phyloP scores from a whole-genome alignment of 345 rosid genomes.

The Brassica cretica region DNA sequence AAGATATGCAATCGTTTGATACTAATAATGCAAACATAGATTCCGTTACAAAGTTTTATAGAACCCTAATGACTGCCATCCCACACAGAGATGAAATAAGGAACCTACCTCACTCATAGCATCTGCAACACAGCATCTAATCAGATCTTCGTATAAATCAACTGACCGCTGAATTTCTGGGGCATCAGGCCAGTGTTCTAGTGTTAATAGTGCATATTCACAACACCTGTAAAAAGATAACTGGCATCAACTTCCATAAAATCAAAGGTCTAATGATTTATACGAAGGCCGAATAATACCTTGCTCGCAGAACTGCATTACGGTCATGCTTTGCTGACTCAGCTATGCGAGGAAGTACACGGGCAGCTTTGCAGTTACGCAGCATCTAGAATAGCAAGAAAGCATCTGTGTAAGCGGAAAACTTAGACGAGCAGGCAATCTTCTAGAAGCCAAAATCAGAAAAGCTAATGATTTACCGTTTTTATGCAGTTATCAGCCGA shows the following conservation, averaged over 20 bases:
- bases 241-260: slow-evolving; percentile 14
- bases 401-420: slow-evolving; percentile 38
- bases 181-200: slow-evolving; percentile 98
- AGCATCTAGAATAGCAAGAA: slow-evolving; percentile 66
- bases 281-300: slow-evolving; percentile 44
- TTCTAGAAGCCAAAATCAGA: slow-evolving; percentile 10
- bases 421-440: slow-evolving; percentile 27
- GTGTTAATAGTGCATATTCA: slow-evolving; percentile 89
- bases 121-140: slow-evolving; percentile 90
- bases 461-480: slow-evolving; percentile 53
- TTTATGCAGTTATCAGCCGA: slow-evolving; percentile 99
- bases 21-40: slow-evolving; percentile 20
- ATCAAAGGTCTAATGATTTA: slow-evolving; percentile 15
- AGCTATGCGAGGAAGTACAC: slow-evolving; percentile 91
- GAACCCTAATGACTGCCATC: slow-evolving; percentile 20
- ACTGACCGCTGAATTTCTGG: slow-evolving; percentile 93
- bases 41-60: slow-evolving; percentile 9
- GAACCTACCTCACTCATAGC: slow-evolving; percentile 96
- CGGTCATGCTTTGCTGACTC: slow-evolving; percentile 94
- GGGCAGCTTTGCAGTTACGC: slow-evolving; percentile 92
- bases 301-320: slow-evolving; percentile 83
- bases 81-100: slow-evolving; percentile 12
- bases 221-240: slow-evolving; percentile 64
- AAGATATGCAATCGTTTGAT: slow-evolving; percentile 14
- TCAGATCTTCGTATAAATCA: slow-evolving; percentile 84